Base-by-base conservation (phyloP, 208 protist genomes). In the Willaertia magna region DNA sequence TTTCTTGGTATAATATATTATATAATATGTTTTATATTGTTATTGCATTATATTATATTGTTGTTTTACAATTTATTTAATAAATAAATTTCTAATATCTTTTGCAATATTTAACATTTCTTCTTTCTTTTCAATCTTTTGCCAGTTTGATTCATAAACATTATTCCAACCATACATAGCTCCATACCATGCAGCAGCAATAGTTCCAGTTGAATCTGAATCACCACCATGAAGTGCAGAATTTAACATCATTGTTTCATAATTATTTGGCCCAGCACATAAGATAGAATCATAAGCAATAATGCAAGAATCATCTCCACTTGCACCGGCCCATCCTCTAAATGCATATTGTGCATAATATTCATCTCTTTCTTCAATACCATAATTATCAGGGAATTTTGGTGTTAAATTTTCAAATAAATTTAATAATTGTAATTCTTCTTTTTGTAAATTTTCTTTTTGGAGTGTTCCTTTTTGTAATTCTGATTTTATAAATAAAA, bases 271-370 rank as follows among this genome's bases (percentile, higher is more conserved):
- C 18, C 43, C 22, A 40, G 67, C 49, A 48, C 30, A 20, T 40
- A 87, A 74, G 14, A 87, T 26, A 4, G 85, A 20, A 61, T 87
- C 85, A 82, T 83, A 82, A 3, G 85, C 85, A 55, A 87, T 87
- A 26, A 87, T 55, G 16, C 34, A 42, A 7, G 44, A 47, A 46
- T 87, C 85, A 74, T 87, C 51, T 43, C 85, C 85, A 20, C 20
- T 43, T 18, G 59, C 85, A 22, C 85, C 85, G 22, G 34, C 75
- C 59, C 43, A 79, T 34, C 51, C 85, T 26, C 14, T 7, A 30
- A 59, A 87, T 22, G 44, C 16, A 20, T 16, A 49, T 46, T 78
- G 12, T 61, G 12, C 2, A 61, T 83, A 87, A 74, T 39, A 82
- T 22, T 82, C 46, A 47, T 87, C 85, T 40, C 85, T 48, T 47